Evolutionary conservation across 2,329 filamentous ascomycete genomes (phyloP).

Genomic region (Rutstroemia sp.): DNA sequence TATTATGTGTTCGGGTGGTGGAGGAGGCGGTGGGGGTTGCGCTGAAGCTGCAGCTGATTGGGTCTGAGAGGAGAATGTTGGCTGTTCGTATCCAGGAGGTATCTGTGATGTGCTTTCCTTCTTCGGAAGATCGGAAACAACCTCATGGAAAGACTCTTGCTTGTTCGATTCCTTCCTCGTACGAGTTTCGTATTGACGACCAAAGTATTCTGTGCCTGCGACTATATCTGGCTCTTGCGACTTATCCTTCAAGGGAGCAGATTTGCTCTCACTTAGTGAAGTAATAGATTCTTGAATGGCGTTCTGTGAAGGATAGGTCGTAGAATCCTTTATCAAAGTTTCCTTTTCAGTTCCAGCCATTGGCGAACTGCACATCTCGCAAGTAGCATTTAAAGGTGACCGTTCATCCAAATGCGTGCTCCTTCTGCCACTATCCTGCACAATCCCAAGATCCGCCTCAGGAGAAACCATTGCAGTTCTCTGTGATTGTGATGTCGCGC

Average conservation of each 20-base stretch:
- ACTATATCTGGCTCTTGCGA: background rate
- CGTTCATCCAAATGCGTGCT: background rate
- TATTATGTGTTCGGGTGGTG: background rate
- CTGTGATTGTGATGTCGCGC: background rate
- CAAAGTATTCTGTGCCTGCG: background rate
- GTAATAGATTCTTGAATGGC: no score
- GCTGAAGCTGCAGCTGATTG: background rate
- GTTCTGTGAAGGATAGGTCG: no score
- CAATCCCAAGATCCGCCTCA: background rate
- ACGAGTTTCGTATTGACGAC: background rate
- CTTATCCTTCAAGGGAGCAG: background rate
- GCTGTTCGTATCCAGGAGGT: background rate
- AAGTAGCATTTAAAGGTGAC: background rate
- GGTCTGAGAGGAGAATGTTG: background rate
- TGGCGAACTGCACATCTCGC: conserved; percentile 1
- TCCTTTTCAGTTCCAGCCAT: background rate
- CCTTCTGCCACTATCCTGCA: background rate
- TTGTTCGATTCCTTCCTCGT: background rate
- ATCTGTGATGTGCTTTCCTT: background rate
- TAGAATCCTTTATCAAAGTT: no score
- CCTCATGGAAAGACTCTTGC: background rate
- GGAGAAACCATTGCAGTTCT: no score
- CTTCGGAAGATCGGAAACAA: conserved; percentile 6
- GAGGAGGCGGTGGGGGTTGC: background rate
- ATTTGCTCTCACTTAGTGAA: no score